phyloP scores from a whole-genome alignment of 768 basidiomycete genomes.

The Pulveroboletus sp. region DNA sequence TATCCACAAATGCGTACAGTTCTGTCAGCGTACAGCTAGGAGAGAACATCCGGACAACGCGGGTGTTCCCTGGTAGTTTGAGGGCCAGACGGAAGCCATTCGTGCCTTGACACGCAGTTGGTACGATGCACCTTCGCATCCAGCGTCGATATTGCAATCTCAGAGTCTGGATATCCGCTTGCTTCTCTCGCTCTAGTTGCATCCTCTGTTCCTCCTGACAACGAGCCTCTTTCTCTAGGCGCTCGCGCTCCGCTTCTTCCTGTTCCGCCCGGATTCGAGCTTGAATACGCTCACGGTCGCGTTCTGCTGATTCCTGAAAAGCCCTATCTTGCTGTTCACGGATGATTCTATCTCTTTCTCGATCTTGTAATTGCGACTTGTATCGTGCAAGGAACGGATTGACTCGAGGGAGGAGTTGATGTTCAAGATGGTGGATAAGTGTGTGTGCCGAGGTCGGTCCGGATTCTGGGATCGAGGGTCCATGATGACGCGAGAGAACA shows the following conservation, averaged over 20 bases:
- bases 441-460: slow-evolving; percentile 58
- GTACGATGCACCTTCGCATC: slow-evolving; percentile 46
- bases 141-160: slow-evolving; percentile 57
- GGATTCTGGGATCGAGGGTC: slow-evolving; percentile 45
- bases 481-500: slow-evolving; percentile 83
- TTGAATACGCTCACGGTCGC: slow-evolving; percentile 67
- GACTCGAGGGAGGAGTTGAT: slow-evolving; percentile 76
- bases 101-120: slow-evolving; percentile 22
- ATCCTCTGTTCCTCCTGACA: slow-evolving; percentile 33
- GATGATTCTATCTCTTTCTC: slow-evolving; percentile 51
- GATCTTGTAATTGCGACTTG: slow-evolving; percentile 45
- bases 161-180: slow-evolving; percentile 30
- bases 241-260: slow-evolving; percentile 32
- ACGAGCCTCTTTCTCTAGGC: slow-evolving; percentile 27
- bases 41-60: slow-evolving; percentile 56
- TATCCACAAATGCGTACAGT: slow-evolving; percentile 72
- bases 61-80: slow-evolving; percentile 51
- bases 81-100: slow-evolving; percentile 44
- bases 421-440: slow-evolving; percentile 62
- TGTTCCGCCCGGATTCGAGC: slow-evolving; percentile 46
- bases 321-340: slow-evolving; percentile 82
- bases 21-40: slow-evolving; percentile 47
- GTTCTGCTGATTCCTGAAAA: slow-evolving; percentile 56
- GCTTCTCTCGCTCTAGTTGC: slow-evolving; percentile 35
- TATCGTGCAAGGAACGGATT: slow-evolving; percentile 67